These are phyloP conservation scores for Zalaria obscura DNA, from an alignment of 2,329 filamentous ascomycete species.

Conservation along the genomic window DNA sequence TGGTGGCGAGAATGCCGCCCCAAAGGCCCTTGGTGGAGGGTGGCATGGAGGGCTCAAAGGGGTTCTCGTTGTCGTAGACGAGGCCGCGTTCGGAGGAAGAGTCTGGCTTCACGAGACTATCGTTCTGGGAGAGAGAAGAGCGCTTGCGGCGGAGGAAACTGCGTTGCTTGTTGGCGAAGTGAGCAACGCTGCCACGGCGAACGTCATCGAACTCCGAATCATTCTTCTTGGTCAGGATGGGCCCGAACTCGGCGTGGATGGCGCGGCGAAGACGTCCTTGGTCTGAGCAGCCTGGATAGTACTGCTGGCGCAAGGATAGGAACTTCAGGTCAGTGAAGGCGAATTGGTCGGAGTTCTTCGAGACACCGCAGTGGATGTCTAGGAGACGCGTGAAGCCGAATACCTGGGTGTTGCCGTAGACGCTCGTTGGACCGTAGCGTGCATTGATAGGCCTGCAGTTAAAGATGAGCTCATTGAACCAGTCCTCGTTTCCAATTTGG, in stretches of 20 bases:
- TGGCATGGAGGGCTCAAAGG: conserved; percentile 1
- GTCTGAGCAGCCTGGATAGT: conserved; percentile 29
- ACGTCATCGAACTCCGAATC: conserved; percentile 5
- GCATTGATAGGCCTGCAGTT: conserved; percentile 23
- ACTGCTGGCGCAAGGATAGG: conserved; percentile 28
- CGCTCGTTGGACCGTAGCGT: conserved; percentile 13
- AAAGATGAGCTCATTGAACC: conserved; percentile 28
- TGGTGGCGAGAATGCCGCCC: conserved; percentile 22
- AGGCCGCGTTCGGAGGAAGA: conserved; percentile 9
- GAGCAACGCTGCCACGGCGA: conserved; percentile 2
- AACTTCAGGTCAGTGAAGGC: conserved; percentile 15
- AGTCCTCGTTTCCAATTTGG: conserved; percentile 21
- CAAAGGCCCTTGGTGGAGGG: conserved; percentile 11
- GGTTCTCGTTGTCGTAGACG: conserved; percentile 5
- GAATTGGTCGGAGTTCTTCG: conserved; percentile 8
- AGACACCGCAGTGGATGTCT: conserved; percentile 23
- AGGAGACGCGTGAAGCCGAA: conserved; percentile 32
- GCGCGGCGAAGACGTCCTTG: conserved; percentile 28
- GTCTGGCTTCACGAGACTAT: conserved; percentile 11
- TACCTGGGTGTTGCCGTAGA: conserved; percentile 20
- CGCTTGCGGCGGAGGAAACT: conserved; percentile 5
- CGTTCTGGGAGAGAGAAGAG: conserved; percentile 2
- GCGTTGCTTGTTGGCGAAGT: conserved; percentile 5
- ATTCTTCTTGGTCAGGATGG: conserved; percentile 18
- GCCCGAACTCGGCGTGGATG: conserved; percentile 32